Evolutionary conservation across 371 early-diverging fungal genomes (phyloP).

Genomic region (Haplosporangium sp.): DNA sequence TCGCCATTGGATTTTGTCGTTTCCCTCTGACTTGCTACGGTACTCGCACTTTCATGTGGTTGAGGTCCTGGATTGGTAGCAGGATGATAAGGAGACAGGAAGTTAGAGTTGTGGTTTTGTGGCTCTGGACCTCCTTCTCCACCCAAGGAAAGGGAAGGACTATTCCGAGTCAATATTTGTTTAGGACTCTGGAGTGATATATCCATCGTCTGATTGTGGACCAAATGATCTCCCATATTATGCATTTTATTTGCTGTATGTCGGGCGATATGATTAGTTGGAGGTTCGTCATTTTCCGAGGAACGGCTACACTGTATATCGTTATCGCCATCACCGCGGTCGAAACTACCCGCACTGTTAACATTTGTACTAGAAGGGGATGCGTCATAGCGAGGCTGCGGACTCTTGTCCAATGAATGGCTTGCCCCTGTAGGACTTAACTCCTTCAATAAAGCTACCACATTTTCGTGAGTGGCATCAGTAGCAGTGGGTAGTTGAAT

Average conservation of each 20-base stretch:
- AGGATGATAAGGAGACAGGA: neutral
- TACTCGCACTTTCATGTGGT: neutral
- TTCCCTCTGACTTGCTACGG: neutral
- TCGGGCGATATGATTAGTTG: neutral
- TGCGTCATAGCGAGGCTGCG: neutral
- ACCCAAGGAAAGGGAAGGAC: neutral
- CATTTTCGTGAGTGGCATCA: conserved; percentile 1
- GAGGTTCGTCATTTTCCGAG: neutral
- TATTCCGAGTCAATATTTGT: neutral
- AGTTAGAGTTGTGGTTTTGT: neutral
- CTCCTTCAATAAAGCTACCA: neutral
- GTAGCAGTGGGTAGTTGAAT: neutral
- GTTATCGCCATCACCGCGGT: neutral
- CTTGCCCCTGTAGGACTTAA: neutral
- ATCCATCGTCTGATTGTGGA: too few relatives aligned
- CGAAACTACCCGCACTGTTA: neutral
- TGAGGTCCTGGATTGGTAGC: neutral
- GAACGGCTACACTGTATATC: neutral
- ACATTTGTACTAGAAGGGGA: neutral
- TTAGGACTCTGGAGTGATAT: too few relatives aligned
- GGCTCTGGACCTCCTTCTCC: neutral
- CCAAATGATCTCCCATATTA: too few relatives aligned
- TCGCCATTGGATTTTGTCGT: neutral
- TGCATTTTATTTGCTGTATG: neutral
- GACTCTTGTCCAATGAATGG: neutral